Evolutionary conservation across 2,329 filamentous ascomycete genomes (phyloP), one percentile per base, ranked within the genome.

Genomic region (Cytospora piceicola): DNA sequence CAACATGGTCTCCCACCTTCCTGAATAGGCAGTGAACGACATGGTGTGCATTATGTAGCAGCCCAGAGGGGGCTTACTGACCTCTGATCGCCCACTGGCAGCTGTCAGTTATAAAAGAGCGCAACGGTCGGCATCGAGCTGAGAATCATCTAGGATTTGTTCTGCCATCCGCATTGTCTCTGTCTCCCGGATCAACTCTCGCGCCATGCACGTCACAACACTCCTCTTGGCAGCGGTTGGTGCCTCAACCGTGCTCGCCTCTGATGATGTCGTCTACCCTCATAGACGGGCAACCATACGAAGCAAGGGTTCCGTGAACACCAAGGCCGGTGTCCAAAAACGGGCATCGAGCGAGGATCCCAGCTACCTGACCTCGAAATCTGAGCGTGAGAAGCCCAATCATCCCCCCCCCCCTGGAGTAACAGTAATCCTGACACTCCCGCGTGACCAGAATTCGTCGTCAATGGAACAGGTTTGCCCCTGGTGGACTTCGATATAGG

Each of bases 401-500:
- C 32, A 39, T 4, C 32, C n/a, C n/a, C n/a, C n/a, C n/a, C n/a
- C n/a, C n/a, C n/a, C n/a, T n/a, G n/a, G n/a, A n/a, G n/a, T n/a
- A n/a, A n/a, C n/a, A n/a, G n/a, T n/a, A n/a, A n/a, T n/a, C n/a
- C n/a, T n/a, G n/a, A 1, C 0, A 22, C 27, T 15, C 2, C 39
- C 1, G 2, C 22, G 30, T 20, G 14, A n/a, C 30, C 46, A 88
- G 86, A 81, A 68, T 91, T 88, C 66, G 83, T 81, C 30, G 86
- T 91, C 54, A 85, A 92, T 71, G 86, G 90, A 2, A 83, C 81
- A 2, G 80, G 76, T 0, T 84, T 93, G 55, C 90, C 90, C 0
- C 87, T 91, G 20, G 87, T 93, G 0, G 72, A 82, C 29, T 93
- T 91, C 67, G 89, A 93, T 68, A 77, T 91, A 42, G 84, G 85